Percentiles rank a stretch among this genome's conserved stretches.
These are phyloP conservation scores for Daldinia sp. DNA, from an alignment of 2,329 filamentous ascomycete species.

Conservation along the genomic window DNA sequence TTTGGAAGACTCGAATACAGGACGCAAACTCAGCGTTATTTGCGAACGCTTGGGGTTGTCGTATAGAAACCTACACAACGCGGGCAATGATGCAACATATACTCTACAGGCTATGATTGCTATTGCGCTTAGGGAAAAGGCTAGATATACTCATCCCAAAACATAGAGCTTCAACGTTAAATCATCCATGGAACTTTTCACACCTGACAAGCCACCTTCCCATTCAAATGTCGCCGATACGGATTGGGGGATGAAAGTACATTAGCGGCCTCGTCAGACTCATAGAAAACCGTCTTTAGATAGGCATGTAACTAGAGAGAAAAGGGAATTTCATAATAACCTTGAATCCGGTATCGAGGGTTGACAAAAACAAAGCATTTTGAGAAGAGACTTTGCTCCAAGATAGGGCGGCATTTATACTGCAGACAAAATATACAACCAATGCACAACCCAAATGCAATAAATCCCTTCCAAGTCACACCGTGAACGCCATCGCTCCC, in stretches of 20 bases:
- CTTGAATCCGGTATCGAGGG: neutral
- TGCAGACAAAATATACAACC: slow-evolving; percentile 22
- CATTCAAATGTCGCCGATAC: neutral
- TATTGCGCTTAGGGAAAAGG: slow-evolving; percentile 60
- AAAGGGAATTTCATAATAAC: neutral
- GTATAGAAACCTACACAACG: slow-evolving; percentile 81
- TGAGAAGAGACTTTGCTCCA: slow-evolving; percentile 42
- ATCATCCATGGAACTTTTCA: no score
- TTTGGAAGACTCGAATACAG: slow-evolving; percentile 65
- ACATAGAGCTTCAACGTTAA: no score
- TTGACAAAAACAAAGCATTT: slow-evolving; percentile 17
- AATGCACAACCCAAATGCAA: slow-evolving; percentile 32
- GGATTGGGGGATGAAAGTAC: no score
- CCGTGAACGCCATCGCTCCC: slow-evolving; percentile 50
- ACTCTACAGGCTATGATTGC: slow-evolving; percentile 80
- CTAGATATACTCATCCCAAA: no score
- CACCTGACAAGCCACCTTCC: neutral
- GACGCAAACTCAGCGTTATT: slow-evolving; percentile 69
- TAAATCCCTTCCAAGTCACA: slow-evolving; percentile 26
- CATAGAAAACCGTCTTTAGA: neutral
- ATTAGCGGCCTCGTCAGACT: neutral
- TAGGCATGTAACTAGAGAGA: neutral
- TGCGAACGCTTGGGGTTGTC: slow-evolving; percentile 73
- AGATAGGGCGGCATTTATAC: slow-evolving; percentile 25
- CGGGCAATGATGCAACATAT: slow-evolving; percentile 86